Conservation (phyloP, 208 protist genomes). For the Acanthamoeba lenticulata region DNA sequence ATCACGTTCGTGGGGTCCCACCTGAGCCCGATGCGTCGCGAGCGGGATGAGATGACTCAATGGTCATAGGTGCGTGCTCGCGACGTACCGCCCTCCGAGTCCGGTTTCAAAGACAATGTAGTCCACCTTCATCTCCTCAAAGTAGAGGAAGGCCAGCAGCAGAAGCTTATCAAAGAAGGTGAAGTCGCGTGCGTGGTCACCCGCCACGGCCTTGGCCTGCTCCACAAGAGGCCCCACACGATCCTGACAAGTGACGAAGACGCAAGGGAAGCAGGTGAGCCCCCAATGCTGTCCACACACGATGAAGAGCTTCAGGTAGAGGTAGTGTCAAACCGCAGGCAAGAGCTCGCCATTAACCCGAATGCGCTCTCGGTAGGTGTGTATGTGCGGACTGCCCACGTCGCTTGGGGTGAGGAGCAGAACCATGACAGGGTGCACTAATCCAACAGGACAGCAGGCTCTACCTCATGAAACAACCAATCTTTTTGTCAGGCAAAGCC, state of each 20-base stretch:
- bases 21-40: background rate
- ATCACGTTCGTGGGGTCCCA: conserved; percentile 35
- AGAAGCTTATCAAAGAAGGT: conserved; percentile 52
- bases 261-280: background rate
- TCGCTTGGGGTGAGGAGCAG: background rate
- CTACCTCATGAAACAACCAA: conserved; percentile 13
- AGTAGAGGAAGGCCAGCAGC: conserved; percentile 6
- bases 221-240: background rate
- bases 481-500: background rate
- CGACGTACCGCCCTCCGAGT: background rate
- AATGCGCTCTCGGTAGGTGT: conserved; percentile 44
- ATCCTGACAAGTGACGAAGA: background rate
- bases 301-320: too few relatives aligned
- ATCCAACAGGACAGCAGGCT: background rate
- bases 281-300: background rate
- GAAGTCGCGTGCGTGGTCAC: background rate
- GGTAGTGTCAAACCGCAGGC: background rate
- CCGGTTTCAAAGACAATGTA: background rate
- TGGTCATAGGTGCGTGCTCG: background rate
- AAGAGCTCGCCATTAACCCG: background rate
- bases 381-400: background rate
- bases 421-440: background rate
- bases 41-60: background rate
- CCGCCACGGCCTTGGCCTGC: background rate
- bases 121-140: conserved; percentile 44